Conservation (phyloP, 2,329 filamentous ascomycete genomes). For the Colletotrichum australisinense region DNA sequence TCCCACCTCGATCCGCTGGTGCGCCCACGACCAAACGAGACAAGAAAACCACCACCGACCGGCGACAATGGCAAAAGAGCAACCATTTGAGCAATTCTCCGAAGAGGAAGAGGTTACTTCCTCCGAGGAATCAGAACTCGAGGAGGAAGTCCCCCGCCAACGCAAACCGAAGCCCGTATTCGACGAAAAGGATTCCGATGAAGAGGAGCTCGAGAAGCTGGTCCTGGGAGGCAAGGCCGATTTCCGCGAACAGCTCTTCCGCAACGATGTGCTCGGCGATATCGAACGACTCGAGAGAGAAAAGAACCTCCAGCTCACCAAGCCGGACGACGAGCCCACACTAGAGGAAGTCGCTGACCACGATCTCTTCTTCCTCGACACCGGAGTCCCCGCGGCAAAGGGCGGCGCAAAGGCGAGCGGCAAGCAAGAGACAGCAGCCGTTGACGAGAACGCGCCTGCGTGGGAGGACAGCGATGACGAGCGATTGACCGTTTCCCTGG, state of each 20-base stretch:
- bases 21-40: conserved; percentile 8
- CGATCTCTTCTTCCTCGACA: conserved; percentile 88
- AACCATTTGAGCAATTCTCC: conserved; percentile 36
- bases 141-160: conserved; percentile 40
- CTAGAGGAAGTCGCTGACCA: conserved; percentile 77
- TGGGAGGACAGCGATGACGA: conserved; percentile 99
- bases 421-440: conserved; percentile 33
- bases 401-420: conserved; percentile 42
- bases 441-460: conserved; percentile 61
- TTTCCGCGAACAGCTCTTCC: conserved; percentile 80
- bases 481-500: conserved; percentile 83
- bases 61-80: conserved; percentile 35
- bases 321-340: conserved; percentile 54
- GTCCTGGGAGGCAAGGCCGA: conserved; percentile 90
- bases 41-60: not conserved
- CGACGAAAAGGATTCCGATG: conserved; percentile 80
- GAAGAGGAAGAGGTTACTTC: conserved; percentile 33
- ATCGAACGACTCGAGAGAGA: conserved; percentile 46
- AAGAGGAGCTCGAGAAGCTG: conserved; percentile 86
- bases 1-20: conserved; percentile 1
- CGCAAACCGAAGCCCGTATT: conserved; percentile 40
- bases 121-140: conserved; percentile 39
- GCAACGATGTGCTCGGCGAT: conserved; percentile 54
- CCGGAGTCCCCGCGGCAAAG: conserved; percentile 60
- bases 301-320: conserved; percentile 44